Evolutionary conservation across 2,329 filamentous ascomycete species (phyloP).

Genomic region (Diaporthe destruens): DNA sequence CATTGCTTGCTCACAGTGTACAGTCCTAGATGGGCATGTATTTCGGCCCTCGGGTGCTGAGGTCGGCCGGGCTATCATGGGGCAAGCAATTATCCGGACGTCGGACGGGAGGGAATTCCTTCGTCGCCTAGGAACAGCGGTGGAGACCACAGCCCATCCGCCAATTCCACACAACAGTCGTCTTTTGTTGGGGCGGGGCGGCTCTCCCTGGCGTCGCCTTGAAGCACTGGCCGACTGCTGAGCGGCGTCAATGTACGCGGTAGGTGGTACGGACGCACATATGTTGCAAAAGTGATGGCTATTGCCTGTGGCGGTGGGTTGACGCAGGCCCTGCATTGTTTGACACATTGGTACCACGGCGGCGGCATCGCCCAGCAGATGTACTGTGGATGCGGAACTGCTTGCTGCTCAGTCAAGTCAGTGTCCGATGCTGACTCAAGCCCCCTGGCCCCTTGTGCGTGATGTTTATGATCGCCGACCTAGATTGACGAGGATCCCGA

Average conservation of each 20-base stretch:
- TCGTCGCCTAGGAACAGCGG: constrained; percentile 22
- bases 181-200: constrained; percentile 28
- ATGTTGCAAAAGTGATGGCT: not conserved
- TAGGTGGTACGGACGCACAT: not conserved
- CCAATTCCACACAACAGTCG: not conserved
- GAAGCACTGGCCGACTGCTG: not conserved
- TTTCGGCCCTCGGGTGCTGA: not conserved
- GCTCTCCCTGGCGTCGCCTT: constrained; percentile 13
- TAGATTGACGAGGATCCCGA: constrained; percentile 30
- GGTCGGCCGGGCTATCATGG: not conserved
- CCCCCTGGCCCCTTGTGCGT: constrained; percentile 14
- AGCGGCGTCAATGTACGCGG: not conserved
- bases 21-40: constrained; percentile 4
- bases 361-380: constrained; percentile 4
- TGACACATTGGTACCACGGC: constrained; percentile 33
- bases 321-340: constrained; percentile 3
- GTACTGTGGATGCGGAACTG: constrained; percentile 6
- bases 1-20: constrained; percentile 11
- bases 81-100: constrained; percentile 8
- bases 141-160: constrained; percentile 13
- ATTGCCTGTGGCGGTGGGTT: not conserved
- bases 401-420: not conserved
- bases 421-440: constrained; percentile 35
- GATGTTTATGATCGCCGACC: constrained; percentile 28
- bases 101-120: not conserved